Base-by-base conservation (phyloP, 257 asterid genomes). In the Salvia splendens region DNA sequence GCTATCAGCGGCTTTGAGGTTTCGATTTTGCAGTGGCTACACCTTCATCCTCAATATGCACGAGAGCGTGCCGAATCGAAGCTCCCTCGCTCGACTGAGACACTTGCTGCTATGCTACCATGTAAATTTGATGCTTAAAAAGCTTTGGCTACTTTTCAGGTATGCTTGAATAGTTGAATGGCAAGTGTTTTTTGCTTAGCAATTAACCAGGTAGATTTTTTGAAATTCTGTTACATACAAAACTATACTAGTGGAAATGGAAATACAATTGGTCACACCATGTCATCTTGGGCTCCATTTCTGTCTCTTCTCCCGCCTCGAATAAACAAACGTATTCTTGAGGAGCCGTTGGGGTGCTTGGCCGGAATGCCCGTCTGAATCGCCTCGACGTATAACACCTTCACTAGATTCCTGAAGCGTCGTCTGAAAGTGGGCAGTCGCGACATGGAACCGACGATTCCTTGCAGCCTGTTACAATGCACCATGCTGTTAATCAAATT, bases 371-470 rank as follows among this genome's bases (percentile, higher is more conserved):
- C 89, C 0, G 59, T 70, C 73, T 80, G 75, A 38, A 85, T 50
- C 4, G 89, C 94, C 75, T 87, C 95, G 20, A 82, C 46, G 12
- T 87, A 88, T 73, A 89, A 70, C 32, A 74, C 72, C 78, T 84
- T 87, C 74, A 85, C 87, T 65, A 91, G 61, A 60, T 82, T 89
- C 78, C 69, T 77, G 75, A 91, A 87, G 4, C 90, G 87, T 45
- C 98, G 76, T 48, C 96, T 83, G 83, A 86, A 91, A 11, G 98
- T 84, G 0, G 96, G 98, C 47, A 85, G 67, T 46, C 95, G 67
- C 2, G 96, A 88, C 87, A 86, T 80, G 5, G 88, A 88, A 35
- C 84, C 79, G 1, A 88, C 96, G 12, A 91, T 91, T 24, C 97
- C 96, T 59, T 86, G 95, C 71, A 91, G 71, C 87, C 97, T 89